These are phyloP conservation scores for Fusarium circinatum DNA, from an alignment of 2,329 filamentous ascomycete species.

Conservation along the genomic window DNA sequence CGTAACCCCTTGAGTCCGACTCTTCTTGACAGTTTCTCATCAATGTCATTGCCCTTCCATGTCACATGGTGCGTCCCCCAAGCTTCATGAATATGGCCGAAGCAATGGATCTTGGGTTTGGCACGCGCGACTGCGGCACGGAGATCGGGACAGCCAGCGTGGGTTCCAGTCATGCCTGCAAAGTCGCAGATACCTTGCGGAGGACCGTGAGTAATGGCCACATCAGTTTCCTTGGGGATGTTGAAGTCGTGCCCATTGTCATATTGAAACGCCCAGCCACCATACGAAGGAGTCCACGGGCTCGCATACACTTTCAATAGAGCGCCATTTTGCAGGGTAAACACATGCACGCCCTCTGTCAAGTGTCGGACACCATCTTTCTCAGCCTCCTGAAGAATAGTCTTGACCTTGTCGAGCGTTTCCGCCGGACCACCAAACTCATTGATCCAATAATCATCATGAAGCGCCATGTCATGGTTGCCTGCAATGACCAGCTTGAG, in stretches of 20 bases:
- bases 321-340: slow-evolving; percentile 62
- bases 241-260: slow-evolving; percentile 51
- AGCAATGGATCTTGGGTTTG: slow-evolving; percentile 62
- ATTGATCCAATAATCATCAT: slow-evolving; percentile 40
- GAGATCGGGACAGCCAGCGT: slow-evolving; percentile 57
- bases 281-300: slow-evolving; percentile 60
- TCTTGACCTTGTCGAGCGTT: slow-evolving; percentile 48
- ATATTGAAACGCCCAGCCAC: slow-evolving; percentile 64
- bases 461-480: slow-evolving; percentile 63
- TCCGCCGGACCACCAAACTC: slow-evolving; percentile 3
- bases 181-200: slow-evolving; percentile 62
- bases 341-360: slow-evolving; percentile 58
- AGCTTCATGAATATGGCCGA: slow-evolving; percentile 68
- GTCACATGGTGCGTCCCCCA: slow-evolving; percentile 66
- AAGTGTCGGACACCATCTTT: slow-evolving; percentile 57
- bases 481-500: slow-evolving; percentile 66
- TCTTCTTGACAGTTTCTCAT: slow-evolving; percentile 52
- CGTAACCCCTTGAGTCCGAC: slow-evolving; percentile 49
- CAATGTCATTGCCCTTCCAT: slow-evolving; percentile 59
- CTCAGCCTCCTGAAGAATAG: slow-evolving; percentile 53
- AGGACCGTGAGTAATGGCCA: slow-evolving; percentile 67
- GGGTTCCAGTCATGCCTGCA: slow-evolving; percentile 33
- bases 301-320: slow-evolving; percentile 62
- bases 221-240: slow-evolving; percentile 52
- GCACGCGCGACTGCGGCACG: slow-evolving; percentile 57